Evolutionary conservation across 225 moss, liverwort and hornwort species (phyloP), one percentile per base, ranked within the genome.

Genomic region (Bryoerythrophyllum caledonicum): DNA sequence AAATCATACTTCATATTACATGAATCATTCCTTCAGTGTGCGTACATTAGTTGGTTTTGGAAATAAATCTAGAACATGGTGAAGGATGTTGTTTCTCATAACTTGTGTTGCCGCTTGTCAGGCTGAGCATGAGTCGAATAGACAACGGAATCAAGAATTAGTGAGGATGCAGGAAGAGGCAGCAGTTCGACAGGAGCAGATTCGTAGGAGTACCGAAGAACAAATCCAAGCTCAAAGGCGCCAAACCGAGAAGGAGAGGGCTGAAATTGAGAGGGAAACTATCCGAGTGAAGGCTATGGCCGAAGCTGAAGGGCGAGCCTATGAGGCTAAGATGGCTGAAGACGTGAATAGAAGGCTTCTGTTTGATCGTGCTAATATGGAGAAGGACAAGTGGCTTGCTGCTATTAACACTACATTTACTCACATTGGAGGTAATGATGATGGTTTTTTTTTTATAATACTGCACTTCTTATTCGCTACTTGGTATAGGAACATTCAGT

Each of bases 141-240:
- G 95, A 81, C 94, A 95, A 77, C 86, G 99, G 19, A 99, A 99
- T 75, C 79, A 83, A 68, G 99, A 99, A 79, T 76, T 99, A 67
- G 99, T 99, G 43, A 91, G 89, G 76, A 87, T 99, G 93, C 99
- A 99, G 75, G 95, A 99, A 82, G 94, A 99, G 83, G 89, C 99
- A 65, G 75, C 89, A 54, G 81, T 84, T 24, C 90, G 99, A 37
- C 99, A 99, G 80, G 99, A 99, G 75, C 90, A 91, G 76, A 80
- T 92, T 76, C 81, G 90, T 54, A 80, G 91, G 72, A 86, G 77
- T 38, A 93, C 95, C 17, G 99, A 99, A 71, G 93, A 99, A 67
- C 88, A 92, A 71, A 99, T 99, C 63, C 91, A 93, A 75, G 90
- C 91, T 28, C 93, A 93, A 75, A 89, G 87, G 63, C 93, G 93